Conservation (phyloP, 169 alveolate species). For the Cyclospora cayetanensis region DNA sequence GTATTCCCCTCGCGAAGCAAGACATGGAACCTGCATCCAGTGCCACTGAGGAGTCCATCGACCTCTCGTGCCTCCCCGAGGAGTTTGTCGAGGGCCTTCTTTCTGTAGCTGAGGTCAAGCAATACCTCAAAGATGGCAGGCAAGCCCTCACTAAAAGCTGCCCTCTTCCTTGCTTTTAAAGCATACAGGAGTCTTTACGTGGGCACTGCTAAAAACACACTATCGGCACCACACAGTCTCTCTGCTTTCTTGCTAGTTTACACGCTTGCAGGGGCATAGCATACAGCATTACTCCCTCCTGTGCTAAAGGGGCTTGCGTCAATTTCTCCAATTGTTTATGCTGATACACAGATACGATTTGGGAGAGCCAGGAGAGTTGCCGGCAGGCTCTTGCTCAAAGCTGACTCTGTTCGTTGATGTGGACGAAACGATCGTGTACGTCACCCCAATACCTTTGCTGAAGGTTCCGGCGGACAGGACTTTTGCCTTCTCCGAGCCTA, state of each 20-base stretch:
- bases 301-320: no score
- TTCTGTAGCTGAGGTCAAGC: neutral
- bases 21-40: neutral
- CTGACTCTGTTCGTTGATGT: slow-evolving; percentile 30
- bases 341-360: neutral
- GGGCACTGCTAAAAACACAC: neutral
- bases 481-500: neutral
- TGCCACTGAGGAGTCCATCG: neutral
- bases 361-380: neutral
- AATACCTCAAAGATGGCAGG: neutral
- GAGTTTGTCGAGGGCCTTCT: neutral
- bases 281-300: no score
- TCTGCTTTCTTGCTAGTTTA: no score
- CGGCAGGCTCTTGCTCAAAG: neutral
- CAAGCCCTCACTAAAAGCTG: neutral
- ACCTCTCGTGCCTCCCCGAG: neutral
- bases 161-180: neutral
- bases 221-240: no score
- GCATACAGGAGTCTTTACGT: neutral
- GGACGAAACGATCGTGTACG: slow-evolving; percentile 50
- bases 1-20: neutral
- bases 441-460: slow-evolving; percentile 28
- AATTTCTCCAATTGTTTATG: neutral
- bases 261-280: no score
- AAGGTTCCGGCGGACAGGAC: neutral